Percentiles rank a stretch among this genome's conserved stretches.
phyloP scores from a whole-genome alignment of 2,329 filamentous ascomycete genomes.

The Nemania sp. region DNA sequence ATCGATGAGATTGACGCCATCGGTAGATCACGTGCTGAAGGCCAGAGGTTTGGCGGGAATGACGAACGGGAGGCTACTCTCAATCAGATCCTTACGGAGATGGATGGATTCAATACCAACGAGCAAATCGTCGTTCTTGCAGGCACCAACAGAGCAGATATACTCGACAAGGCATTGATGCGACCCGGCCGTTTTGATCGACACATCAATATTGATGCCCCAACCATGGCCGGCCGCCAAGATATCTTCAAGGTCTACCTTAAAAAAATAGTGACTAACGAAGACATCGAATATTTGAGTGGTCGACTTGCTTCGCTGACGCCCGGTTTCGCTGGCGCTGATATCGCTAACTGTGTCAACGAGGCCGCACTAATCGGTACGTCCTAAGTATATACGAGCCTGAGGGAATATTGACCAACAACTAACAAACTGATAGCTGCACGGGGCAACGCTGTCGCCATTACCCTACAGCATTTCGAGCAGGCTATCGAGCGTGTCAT shows the following conservation, averaged over 20 bases:
- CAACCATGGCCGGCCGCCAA: constrained; percentile 95
- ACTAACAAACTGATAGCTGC: constrained; percentile 75
- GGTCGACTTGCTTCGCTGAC: constrained; percentile 92
- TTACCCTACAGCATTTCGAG: constrained; percentile 93
- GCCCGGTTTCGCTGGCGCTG: constrained; percentile 95
- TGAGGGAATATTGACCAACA: constrained; percentile 27
- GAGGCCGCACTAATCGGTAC: constrained; percentile 95
- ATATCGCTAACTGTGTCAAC: constrained; percentile 98
- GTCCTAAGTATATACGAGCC: constrained; percentile 50
- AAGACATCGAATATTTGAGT: constrained; percentile 87
- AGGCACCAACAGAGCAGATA: constrained; percentile 94
- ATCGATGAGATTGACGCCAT: constrained; percentile 99
- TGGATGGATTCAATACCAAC: constrained; percentile 98
- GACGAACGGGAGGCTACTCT: constrained; percentile 97
- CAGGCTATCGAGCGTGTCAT: constrained; percentile 97
- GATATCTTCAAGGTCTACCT: constrained; percentile 97
- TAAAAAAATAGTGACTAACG: constrained; percentile 92
- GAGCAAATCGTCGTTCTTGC: constrained; percentile 97
- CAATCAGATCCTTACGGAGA: constrained; percentile 98
- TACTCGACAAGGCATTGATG: constrained; percentile 95
- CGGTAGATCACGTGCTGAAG: constrained; percentile 87
- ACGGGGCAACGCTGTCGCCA: constrained; percentile 80
- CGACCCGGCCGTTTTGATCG: constrained; percentile 96
- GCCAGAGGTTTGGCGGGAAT: constrained; percentile 84
- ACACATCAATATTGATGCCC: constrained; percentile 93